Evolutionary conservation across 2,329 filamentous ascomycete species (phyloP).

Genomic region (Akanthomyces muscarius): DNA sequence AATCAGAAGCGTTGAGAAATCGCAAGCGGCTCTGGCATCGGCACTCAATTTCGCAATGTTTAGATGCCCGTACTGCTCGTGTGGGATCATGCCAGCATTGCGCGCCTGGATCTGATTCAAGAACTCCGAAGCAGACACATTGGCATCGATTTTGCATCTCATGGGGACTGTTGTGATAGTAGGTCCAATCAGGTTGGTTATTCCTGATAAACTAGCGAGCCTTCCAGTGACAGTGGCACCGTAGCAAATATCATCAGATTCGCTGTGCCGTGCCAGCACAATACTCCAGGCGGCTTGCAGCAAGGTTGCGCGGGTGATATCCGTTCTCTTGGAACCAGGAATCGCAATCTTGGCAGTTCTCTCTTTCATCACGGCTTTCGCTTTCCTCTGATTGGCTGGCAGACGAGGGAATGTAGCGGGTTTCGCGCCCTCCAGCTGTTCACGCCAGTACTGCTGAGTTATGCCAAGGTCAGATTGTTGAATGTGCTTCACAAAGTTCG

Average conservation of each 20-base stretch:
- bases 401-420: not conserved
- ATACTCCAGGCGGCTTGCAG: constrained; percentile 8
- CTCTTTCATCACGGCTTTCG: not conserved
- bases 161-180: not conserved
- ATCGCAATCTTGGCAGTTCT: not conserved
- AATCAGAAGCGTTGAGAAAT: constrained; percentile 18
- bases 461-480: not conserved
- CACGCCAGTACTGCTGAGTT: not conserved
- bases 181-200: not conserved
- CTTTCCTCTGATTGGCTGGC: not conserved
- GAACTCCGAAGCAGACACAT: not conserved
- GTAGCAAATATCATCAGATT: constrained; percentile 9
- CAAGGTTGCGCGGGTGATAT: not conserved
- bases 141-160: not conserved
- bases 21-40: constrained; percentile 13
- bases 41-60: constrained; percentile 17
- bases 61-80: constrained; percentile 14
- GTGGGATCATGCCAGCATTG: not conserved
- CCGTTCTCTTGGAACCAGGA: not conserved
- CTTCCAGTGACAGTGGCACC: constrained; percentile 2
- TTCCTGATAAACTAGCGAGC: not conserved
- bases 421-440: not conserved
- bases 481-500: not conserved
- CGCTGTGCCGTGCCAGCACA: constrained; percentile 7
- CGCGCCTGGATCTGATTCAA: not conserved